Evolutionary conservation across 306 rosid species (phyloP), one percentile per base, ranked within the genome.

Genomic region (Amphicarpaea edgeworthii): DNA sequence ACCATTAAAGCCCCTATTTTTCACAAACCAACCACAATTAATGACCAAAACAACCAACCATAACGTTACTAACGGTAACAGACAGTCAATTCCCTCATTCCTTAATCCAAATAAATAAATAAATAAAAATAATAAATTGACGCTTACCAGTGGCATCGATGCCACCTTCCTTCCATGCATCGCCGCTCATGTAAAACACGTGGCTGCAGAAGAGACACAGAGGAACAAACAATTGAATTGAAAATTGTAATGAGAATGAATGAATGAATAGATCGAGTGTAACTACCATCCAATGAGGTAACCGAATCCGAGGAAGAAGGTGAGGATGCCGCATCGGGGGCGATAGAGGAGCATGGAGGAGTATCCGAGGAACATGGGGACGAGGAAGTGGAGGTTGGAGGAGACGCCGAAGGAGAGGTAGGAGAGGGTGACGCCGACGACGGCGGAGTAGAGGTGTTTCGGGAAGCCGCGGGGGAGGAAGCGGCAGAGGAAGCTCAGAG

Each of bases 151-250:
- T 96, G 79, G 90, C 96, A 87, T 96, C 99, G 53, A 96, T 96
- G 55, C 99, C 99, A 65, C 99, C 99, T 83, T 90, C 99, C 82
- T 96, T 96, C 99, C 99, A 96, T 72, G 97, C 96, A 60, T 96
- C 99, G 51, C 99, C 99, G 74, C 99, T 96, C 99, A 96, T 96
- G 87, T 96, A 96, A 87, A 82, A 90, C 66, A 93, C 87, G 85
- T 96, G 98, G 91, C 98, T 94, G 82, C 73, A 70, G 3, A 50
- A 70, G 5, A 49, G 73, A n/a, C n/a, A n/a, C n/a, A n/a, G n/a
- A n/a, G n/a, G n/a, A n/a, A n/a, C n/a, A n/a, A n/a, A n/a, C n/a
- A n/a, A n/a, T n/a, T n/a, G 3, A 61, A 28, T 30, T 7, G 23
- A 60, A n/a, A n/a, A 32, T 15, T 1, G 24, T 0, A 3, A n/a